phyloP scores from a whole-genome alignment of 2,329 filamentous ascomycete genomes.

The Fusarium sterilihyphosum region DNA sequence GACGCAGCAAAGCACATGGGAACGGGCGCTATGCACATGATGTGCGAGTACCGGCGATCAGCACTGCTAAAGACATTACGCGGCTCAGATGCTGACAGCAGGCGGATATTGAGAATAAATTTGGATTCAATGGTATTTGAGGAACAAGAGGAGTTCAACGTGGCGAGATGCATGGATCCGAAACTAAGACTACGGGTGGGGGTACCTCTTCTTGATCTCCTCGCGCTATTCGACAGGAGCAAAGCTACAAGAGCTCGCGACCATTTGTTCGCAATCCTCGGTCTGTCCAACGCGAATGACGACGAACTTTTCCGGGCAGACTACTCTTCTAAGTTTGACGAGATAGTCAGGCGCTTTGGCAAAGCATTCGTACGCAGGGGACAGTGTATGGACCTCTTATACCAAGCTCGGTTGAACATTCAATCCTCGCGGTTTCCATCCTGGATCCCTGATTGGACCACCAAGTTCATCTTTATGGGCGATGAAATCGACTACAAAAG shows the following conservation, averaged over 20 bases:
- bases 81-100: not conserved
- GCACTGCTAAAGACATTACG: accelerated
- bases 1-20: not conserved
- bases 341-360: not conserved
- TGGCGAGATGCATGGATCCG: not conserved
- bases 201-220: not conserved
- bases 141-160: not conserved
- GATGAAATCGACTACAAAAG: not conserved
- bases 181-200: not conserved
- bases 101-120: not conserved
- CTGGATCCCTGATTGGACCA: not conserved
- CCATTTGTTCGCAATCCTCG: not conserved
- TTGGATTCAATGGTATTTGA: not conserved
- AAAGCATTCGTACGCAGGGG: not conserved
- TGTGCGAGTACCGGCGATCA: not conserved
- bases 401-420: not conserved
- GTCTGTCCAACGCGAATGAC: accelerated
- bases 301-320: accelerated
- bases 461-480: not conserved
- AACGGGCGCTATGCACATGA: not conserved
- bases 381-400: not conserved
- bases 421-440: not conserved
- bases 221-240: not conserved
- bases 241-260: not conserved
- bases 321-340: not conserved